phyloP scores from a whole-genome alignment of 1,139 yeast species.

The Yarrowia galli region DNA sequence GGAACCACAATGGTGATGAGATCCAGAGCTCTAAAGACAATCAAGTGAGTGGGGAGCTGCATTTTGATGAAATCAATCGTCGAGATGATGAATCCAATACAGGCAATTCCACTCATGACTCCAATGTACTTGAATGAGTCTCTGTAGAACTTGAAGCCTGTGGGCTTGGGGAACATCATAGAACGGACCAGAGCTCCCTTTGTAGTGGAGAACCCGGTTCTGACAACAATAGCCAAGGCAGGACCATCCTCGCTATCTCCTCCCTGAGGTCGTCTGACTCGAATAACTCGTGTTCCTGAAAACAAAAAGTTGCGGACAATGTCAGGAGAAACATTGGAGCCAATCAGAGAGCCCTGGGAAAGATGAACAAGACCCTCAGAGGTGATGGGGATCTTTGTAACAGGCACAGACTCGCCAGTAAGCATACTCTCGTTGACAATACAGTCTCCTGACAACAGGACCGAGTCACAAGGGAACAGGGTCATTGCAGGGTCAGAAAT shows the following conservation, averaged over 20 bases:
- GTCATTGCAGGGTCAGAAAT: conserved; percentile 81
- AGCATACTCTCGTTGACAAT: conserved; percentile 94
- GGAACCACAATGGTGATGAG: conserved; percentile 96
- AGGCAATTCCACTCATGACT: conserved; percentile 87
- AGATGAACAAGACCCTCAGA: conserved; percentile 66
- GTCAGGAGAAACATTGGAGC: conserved; percentile 65
- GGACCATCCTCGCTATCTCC: conserved; percentile 55
- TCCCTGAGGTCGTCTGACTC: conserved; percentile 68
- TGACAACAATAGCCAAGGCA: conserved; percentile 84
- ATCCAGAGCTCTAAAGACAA: conserved; percentile 88
- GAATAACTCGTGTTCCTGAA: conserved; percentile 86
- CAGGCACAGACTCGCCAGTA: conserved; percentile 98
- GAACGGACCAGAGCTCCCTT: conserved; percentile 95
- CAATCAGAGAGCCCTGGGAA: conserved; percentile 44
- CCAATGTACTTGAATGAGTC: conserved; percentile 97
- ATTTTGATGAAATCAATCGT: conserved; percentile 81
- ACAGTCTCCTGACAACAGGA: conserved; percentile 88
- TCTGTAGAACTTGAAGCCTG: conserved; percentile 88
- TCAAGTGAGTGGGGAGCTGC: conserved; percentile 71
- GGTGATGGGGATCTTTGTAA: conserved; percentile 74
- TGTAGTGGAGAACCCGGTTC: conserved; percentile 94
- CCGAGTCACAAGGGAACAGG: conserved; percentile 85
- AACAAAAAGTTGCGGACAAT: conserved; percentile 79
- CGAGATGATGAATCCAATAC: conserved; percentile 81
- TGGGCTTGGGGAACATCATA: conserved; percentile 95